Conservation (phyloP, 2,329 filamentous ascomycete genomes). For the Colletotrichum falcatum region DNA sequence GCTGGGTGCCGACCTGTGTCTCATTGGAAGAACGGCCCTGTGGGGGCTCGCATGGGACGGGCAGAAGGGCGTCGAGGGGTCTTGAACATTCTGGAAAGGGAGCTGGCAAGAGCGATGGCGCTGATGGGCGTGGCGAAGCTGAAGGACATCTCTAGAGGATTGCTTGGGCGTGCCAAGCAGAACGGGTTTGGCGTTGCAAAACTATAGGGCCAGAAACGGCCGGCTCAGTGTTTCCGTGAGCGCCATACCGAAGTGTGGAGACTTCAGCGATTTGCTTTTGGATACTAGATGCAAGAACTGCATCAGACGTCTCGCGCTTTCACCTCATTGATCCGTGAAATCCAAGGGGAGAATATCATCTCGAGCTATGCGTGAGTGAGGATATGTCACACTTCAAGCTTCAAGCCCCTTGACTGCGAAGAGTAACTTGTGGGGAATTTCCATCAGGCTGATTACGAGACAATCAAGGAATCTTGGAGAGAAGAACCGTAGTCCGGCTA, state of each 20-base stretch:
- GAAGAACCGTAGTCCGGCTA: not conserved
- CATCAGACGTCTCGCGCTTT: not conserved
- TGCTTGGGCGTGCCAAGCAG: constrained; percentile 28
- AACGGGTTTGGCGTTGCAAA: constrained; percentile 35
- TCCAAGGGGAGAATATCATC: not conserved
- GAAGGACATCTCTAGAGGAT: constrained; percentile 29
- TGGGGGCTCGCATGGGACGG: constrained; percentile 41
- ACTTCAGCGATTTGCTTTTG: no score
- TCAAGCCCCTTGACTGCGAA: not conserved
- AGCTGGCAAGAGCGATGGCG: constrained; percentile 34
- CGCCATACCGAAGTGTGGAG: no score
- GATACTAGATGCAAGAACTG: not conserved
- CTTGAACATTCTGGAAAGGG: constrained; percentile 33
- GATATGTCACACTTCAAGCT: not conserved
- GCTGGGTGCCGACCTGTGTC: constrained; percentile 30
- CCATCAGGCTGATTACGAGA: no score
- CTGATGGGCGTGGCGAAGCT: constrained; percentile 32
- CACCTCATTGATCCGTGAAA: no score
- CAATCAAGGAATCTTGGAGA: not conserved
- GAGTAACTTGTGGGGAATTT: not conserved
- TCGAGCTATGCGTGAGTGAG: not conserved
- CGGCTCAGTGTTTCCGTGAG: no score
- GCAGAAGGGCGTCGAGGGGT: constrained; percentile 39
- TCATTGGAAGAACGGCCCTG: constrained; percentile 35
- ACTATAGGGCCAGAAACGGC: not conserved